Base-by-base conservation (phyloP, 495 filamentous ascomycete genomes). In the Aspergillus affinis region DNA sequence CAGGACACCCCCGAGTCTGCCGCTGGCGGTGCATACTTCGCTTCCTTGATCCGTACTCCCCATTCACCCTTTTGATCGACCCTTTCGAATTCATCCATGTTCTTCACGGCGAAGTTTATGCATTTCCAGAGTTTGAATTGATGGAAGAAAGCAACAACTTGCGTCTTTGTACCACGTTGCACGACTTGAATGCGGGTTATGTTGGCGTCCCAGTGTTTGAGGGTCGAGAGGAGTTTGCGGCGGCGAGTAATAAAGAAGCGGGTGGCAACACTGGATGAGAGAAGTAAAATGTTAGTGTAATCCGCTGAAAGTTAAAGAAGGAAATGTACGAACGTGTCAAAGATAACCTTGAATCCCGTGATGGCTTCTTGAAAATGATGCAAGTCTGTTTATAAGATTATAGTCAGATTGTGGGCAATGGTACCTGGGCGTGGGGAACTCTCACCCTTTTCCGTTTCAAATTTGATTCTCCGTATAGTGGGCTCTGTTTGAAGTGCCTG, bases 161-260 rank as follows among this genome's bases (percentile, higher is more conserved):
- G 48, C 4, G 13, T 23, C 20, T 21, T 50, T 10, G 36, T 41
- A 20, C 48, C 48, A 4, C 26, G 20, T 50, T 50, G 48, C 7
- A 50, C 48, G 48, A 50, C 18, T 27, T 50, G 48, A 19, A 50
- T 21, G n/a, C 48, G 48, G 3, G 48, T 50, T 19, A 50, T 23
- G 20, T 50, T 50, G n/a, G 48, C 48, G 20, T 50, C 48, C 48
- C 48, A 50, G 12, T 21, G 20, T 50, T 27, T 20, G 3, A 27
- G 3, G 13, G 19, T 50, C 2, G 48, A 27, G 20, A 50, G 13
- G n/a, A 50, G 48, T 23, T 23, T 50, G 3, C 48, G 48, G 48
- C 20, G 48, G 3, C 20, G 48, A 6, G 12, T 23, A 4, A 50
- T 50, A 4, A 13, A 15, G 48, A 50, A 50, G 48, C 19, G 48